Conservation (phyloP, 2,329 filamentous ascomycete species). For the Aspergillus neoniger region DNA sequence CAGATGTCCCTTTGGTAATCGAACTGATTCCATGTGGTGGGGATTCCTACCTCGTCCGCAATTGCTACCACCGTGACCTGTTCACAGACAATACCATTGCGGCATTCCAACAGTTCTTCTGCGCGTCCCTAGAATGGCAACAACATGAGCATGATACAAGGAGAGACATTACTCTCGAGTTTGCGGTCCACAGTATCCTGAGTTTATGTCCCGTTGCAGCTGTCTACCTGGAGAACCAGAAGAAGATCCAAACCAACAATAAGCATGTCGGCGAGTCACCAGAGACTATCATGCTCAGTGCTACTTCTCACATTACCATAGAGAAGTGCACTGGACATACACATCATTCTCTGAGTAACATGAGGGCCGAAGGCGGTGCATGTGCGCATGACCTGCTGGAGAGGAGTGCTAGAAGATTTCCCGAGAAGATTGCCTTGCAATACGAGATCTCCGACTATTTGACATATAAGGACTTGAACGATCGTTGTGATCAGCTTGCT, state of each 20-base stretch:
- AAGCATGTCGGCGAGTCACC: too few species aligned
- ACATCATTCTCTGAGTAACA: too few species aligned
- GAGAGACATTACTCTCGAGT: not conserved
- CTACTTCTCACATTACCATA: not conserved
- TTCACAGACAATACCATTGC: not conserved
- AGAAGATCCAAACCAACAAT: not conserved
- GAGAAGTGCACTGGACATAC: not conserved
- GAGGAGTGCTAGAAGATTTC: not conserved
- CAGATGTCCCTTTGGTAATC: not conserved
- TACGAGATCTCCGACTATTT: not conserved
- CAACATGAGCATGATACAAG: not conserved
- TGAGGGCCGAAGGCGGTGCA: too few species aligned
- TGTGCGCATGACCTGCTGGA: not conserved
- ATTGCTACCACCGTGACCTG: not conserved
- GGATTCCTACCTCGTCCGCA: not conserved
- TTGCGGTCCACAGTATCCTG: not conserved
- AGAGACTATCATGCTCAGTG: too few species aligned
- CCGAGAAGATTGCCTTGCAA: not conserved
- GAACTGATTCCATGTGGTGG: not conserved
- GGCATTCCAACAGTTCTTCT: not conserved
- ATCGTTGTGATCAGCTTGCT: not conserved
- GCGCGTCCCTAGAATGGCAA: not conserved
- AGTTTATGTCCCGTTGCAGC: not conserved
- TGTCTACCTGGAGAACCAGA: not conserved
- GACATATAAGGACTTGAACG: not conserved